Percentiles rank a stretch among this genome's conserved stretches.
These are phyloP conservation scores for Scedosporium aurantiacum DNA, from an alignment of 2,329 filamentous ascomycete species.

Conservation along the genomic window DNA sequence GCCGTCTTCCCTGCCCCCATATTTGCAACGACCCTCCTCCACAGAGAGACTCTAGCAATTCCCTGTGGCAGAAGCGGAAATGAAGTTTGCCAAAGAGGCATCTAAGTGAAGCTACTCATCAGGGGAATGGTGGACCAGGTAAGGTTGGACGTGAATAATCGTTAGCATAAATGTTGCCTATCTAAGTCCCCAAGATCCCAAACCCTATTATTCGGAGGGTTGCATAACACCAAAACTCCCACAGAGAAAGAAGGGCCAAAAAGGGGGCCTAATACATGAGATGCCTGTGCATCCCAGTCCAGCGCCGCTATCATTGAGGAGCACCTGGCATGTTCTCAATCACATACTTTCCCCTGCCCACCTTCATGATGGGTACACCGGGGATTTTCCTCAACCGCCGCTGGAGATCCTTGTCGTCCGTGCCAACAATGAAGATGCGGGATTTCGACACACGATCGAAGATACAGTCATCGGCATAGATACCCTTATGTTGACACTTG, in stretches of 20 bases:
- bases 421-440: conserved; percentile 69
- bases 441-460: conserved; percentile 64
- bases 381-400: conserved; percentile 64
- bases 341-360: conserved; percentile 81
- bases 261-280: not conserved
- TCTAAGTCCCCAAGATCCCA: not conserved
- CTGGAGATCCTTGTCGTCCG: conserved; percentile 70
- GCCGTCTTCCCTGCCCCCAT: too few relatives aligned
- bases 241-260: not conserved
- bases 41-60: too few relatives aligned
- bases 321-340: conserved; percentile 86
- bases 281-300: not conserved
- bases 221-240: not conserved
- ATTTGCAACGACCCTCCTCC: too few relatives aligned
- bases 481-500: conserved; percentile 83
- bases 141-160: not conserved
- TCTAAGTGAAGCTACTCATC: not conserved
- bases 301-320: conserved; percentile 36
- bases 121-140: not conserved
- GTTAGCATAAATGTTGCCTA: not conserved
- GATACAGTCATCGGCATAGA: conserved; percentile 72
- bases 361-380: conserved; percentile 64
- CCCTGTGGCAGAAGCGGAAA: too few relatives aligned
- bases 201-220: not conserved
- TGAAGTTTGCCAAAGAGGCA: not conserved